Conservation (phyloP, 345 rosid species). For the Eucalyptus victrix region DNA sequence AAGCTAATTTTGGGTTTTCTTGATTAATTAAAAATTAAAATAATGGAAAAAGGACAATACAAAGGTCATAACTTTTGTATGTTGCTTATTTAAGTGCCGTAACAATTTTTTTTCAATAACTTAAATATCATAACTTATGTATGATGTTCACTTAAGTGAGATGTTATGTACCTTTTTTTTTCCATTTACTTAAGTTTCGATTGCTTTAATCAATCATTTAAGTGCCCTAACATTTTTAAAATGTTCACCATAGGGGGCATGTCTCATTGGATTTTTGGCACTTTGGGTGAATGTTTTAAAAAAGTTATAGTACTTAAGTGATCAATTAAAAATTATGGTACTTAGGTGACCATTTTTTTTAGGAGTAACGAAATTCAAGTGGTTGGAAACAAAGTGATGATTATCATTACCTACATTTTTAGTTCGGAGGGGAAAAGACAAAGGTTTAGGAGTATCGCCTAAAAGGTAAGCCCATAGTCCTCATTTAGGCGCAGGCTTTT, state of each 20-base stretch:
- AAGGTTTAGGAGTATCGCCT: accelerated
- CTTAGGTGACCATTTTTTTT: too few species aligned
- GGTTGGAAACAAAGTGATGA: accelerated
- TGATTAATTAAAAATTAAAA: neutral
- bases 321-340: too few species aligned
- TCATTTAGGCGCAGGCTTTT: accelerated
- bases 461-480: accelerated
- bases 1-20: neutral
- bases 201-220: too few species aligned
- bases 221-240: too few species aligned
- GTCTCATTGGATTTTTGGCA: accelerated
- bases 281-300: accelerated
- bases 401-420: accelerated
- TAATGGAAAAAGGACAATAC: too few species aligned
- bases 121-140: too few species aligned
- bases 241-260: too few species aligned
- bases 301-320: too few species aligned
- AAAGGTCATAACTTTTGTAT: accelerated
- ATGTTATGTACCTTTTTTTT: too few species aligned
- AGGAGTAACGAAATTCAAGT: accelerated
- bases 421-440: accelerated
- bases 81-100: accelerated
- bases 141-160: neutral
- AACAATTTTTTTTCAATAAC: neutral
- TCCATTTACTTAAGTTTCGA: too few species aligned